Conservation (phyloP, 2,329 filamentous ascomycete species). For the Parafenestella ontariensis region DNA sequence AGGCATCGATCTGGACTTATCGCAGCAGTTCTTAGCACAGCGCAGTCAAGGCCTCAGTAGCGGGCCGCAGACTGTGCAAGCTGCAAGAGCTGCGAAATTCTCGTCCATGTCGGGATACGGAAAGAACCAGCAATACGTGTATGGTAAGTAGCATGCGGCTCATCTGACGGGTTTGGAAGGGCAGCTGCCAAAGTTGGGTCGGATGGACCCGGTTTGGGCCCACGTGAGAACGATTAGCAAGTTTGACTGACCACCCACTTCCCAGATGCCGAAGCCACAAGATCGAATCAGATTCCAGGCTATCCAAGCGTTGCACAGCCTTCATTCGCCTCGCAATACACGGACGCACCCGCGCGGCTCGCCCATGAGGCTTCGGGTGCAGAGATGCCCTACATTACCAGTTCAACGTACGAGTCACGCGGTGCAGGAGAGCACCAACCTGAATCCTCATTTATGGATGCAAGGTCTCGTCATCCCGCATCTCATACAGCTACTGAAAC, state of each 20-base stretch:
- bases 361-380: conserved; percentile 56
- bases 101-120: conserved; percentile 83
- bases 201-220: conserved; percentile 43
- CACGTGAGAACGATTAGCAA: conserved; percentile 47
- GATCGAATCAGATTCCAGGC: conserved; percentile 64
- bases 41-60: conserved; percentile 41
- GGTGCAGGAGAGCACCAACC: conserved; percentile 48
- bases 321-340: conserved; percentile 58
- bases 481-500: conserved; percentile 56
- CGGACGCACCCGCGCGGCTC: conserved; percentile 57
- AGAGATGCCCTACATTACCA: conserved; percentile 55
- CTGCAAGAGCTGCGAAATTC: conserved; percentile 52
- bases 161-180: conserved; percentile 48
- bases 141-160: conserved; percentile 70
- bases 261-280: conserved; percentile 66
- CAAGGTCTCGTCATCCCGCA: conserved; percentile 62
- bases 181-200: conserved; percentile 47
- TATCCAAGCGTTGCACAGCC: conserved; percentile 58
- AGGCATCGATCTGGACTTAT: conserved; percentile 32
- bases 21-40: conserved; percentile 35
- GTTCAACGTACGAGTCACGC: conserved; percentile 59
- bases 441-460: conserved; percentile 63
- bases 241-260: conserved; percentile 55
- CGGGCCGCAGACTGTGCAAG: conserved; percentile 60
- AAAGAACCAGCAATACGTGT: conserved; percentile 78